A percentile compares a stretch with the other conserved stretches of the same genome.
Conservation (phyloP, 305 asterid species). For the Ajuga reptans region DNA sequence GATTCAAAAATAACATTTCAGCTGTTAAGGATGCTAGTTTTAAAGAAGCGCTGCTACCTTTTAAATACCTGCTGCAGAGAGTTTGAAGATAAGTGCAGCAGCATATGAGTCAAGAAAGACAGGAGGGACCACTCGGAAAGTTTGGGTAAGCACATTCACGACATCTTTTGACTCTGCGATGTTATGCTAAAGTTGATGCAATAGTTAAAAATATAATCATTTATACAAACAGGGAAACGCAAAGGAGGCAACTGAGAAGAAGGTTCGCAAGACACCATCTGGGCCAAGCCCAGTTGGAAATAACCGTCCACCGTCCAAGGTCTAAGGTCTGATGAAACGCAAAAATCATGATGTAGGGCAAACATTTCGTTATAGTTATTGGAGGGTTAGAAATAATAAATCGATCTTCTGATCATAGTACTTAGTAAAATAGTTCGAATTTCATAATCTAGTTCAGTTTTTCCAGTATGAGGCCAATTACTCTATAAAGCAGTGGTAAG, state of each 20-base stretch:
- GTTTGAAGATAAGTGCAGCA: constrained; percentile 30
- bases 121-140: constrained; percentile 23
- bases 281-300: constrained; percentile 65
- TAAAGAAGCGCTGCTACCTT: constrained; percentile 11
- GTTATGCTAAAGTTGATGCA: constrained; percentile 3
- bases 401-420: background rate
- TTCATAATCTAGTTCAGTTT: constrained; percentile 14
- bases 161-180: background rate
- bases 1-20: background rate
- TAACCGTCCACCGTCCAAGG: constrained; percentile 46
- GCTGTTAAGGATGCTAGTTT: background rate
- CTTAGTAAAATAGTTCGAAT: constrained; percentile 7
- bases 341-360: constrained; percentile 15
- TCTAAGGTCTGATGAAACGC: constrained; percentile 33
- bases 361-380: constrained; percentile 15
- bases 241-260: constrained; percentile 35
- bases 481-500: constrained; percentile 1
- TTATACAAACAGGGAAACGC: constrained; percentile 19
- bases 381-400: constrained; percentile 29
- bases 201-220: background rate
- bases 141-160: constrained; percentile 31
- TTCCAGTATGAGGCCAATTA: background rate
- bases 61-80: constrained; percentile 30
- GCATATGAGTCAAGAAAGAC: constrained; percentile 25
- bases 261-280: constrained; percentile 46